phyloP scores from a whole-genome alignment of 306 rosid species.

The Vigna reflexopilosa region DNA sequence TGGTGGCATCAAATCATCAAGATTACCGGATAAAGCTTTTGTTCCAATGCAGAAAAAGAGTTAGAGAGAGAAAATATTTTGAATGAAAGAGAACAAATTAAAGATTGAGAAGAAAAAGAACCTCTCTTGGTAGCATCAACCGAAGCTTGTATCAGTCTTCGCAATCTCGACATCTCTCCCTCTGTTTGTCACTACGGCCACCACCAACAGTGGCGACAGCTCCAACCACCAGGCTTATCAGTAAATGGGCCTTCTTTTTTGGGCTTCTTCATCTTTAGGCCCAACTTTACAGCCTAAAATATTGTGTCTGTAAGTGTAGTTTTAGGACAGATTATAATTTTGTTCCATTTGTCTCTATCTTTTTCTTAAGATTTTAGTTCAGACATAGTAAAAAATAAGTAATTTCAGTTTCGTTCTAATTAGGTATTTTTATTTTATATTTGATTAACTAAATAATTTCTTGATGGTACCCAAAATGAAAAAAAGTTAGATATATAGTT shows the following conservation, averaged over 20 bases:
- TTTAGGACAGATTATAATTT: too few species aligned
- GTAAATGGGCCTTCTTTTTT: conserved; percentile 23
- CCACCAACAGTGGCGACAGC: background rate
- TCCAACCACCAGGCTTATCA: conserved; percentile 1
- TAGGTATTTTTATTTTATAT: too few species aligned
- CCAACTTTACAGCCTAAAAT: background rate
- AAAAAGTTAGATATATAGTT: too few species aligned
- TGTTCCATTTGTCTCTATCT: too few species aligned
- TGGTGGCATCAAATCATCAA: conserved; percentile 94
- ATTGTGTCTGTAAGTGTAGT: too few species aligned
- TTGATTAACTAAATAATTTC: too few species aligned
- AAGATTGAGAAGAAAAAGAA: background rate
- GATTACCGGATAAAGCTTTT: conserved; percentile 67
- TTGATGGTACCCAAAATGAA: too few species aligned
- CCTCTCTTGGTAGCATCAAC: conserved; percentile 86
- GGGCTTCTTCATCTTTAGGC: background rate
- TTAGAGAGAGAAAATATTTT: conserved; percentile 10
- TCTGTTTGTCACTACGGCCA: background rate
- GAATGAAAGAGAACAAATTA: background rate
- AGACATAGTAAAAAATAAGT: too few species aligned
- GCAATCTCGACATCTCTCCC: conserved; percentile 74
- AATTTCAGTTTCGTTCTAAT: too few species aligned
- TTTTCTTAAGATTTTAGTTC: too few species aligned
- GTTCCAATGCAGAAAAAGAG: conserved; percentile 37
- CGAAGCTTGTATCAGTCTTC: conserved; percentile 74